phyloP scores from a whole-genome alignment of 2,329 filamentous ascomycete genomes.

The Xylariaceae sp. region DNA sequence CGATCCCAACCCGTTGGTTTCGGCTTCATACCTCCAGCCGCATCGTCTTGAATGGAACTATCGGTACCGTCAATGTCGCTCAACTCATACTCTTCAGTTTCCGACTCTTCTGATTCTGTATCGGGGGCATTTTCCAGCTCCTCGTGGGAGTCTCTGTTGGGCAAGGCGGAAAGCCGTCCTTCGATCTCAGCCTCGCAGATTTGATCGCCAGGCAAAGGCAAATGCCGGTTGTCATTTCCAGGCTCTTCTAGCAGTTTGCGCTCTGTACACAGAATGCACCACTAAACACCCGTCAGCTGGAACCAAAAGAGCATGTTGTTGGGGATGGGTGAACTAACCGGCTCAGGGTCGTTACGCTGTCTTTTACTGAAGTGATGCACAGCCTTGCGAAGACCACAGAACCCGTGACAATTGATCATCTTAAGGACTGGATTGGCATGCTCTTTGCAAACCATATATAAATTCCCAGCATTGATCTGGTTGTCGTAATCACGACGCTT shows the following conservation, averaged over 20 bases:
- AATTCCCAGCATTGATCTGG: constrained; percentile 3
- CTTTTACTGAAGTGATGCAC: constrained; percentile 30
- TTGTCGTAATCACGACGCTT: constrained; percentile 8
- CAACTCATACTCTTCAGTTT: no score
- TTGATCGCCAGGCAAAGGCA: no score
- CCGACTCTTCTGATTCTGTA: no score
- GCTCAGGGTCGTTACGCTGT: constrained; percentile 23
- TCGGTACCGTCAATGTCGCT: no score
- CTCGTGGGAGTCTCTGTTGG: no score
- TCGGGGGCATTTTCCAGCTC: no score
- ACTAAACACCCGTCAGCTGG: constrained; percentile 19
- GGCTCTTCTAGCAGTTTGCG: constrained; percentile 19
- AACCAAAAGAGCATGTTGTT: constrained; percentile 1
- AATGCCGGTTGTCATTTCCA: no score
- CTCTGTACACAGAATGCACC: constrained; percentile 30
- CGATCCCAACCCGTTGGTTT: no score
- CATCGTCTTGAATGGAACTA: no score
- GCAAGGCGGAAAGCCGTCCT: no score
- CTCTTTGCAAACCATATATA: constrained; percentile 10
- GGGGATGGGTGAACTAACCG: constrained; percentile 21
- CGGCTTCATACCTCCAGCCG: no score
- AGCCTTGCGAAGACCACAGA: constrained; percentile 24
- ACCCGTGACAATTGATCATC: constrained; percentile 26
- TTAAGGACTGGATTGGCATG: constrained; percentile 1
- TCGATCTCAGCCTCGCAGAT: no score